Conservation (phyloP, 139 green algal genomes). For the Chlamydomonas asymmetrica region DNA sequence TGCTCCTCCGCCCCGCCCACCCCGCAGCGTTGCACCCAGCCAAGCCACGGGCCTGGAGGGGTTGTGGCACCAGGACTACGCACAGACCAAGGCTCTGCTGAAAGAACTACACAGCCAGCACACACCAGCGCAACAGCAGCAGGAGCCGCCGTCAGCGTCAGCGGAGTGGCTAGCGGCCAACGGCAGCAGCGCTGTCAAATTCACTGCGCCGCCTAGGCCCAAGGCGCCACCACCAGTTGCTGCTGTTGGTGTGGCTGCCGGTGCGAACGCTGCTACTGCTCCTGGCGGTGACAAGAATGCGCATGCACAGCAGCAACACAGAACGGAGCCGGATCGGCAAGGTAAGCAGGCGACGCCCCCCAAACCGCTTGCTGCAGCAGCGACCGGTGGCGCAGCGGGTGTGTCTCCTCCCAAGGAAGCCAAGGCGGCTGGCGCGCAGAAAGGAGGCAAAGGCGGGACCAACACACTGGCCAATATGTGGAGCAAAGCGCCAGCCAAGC, state of each 20-base stretch:
- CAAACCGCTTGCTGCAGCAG: neutral
- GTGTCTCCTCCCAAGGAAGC: neutral
- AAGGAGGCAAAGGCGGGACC: neutral
- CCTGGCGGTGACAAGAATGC: too few species aligned
- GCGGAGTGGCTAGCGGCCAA: slow-evolving; percentile 15
- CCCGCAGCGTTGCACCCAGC: slow-evolving; percentile 22
- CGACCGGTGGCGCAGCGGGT: neutral
- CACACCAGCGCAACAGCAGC: too few species aligned
- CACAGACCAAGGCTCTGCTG: slow-evolving; percentile 18
- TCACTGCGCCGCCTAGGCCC: neutral
- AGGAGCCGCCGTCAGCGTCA: neutral
- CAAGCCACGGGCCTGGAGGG: slow-evolving; percentile 14
- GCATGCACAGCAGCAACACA: too few species aligned
- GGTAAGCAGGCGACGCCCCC: too few species aligned
- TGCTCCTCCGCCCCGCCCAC: neutral
- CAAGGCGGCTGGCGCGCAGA: neutral
- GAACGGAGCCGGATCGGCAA: too few species aligned
- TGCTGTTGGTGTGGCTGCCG: neutral
- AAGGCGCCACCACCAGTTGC: neutral
- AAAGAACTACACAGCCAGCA: too few species aligned
- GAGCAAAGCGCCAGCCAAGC: slow-evolving; percentile 13
- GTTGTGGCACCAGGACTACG: slow-evolving; percentile 5
- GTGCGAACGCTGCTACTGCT: neutral
- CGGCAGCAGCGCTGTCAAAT: slow-evolving; percentile 21
- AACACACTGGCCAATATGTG: slow-evolving; percentile 26